Percentiles rank a stretch among this genome's conserved stretches.
Conservation (phyloP, 768 basidiomycete genomes). For the Mycena albidolilacea region DNA sequence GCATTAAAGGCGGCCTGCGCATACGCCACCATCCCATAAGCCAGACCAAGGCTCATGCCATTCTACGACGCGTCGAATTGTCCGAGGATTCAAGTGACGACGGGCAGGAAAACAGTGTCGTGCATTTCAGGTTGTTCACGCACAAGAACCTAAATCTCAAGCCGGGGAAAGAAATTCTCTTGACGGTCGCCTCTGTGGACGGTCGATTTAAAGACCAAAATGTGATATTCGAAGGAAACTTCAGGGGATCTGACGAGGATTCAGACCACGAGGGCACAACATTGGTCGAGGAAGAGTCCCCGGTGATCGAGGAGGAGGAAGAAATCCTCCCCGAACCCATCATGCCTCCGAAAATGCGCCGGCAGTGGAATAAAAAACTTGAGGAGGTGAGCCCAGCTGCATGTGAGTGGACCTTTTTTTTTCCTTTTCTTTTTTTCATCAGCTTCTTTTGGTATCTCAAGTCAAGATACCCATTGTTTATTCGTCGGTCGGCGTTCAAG, state of each 20-base stretch:
- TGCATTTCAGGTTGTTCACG: slow-evolving; percentile 76
- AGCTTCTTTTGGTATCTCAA: slow-evolving; percentile 22
- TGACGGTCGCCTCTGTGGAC: slow-evolving; percentile 69
- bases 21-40: slow-evolving; percentile 76
- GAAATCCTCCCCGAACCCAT: slow-evolving; percentile 49
- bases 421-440: slow-evolving; percentile 8
- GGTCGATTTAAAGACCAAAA: slow-evolving; percentile 69
- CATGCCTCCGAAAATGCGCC: slow-evolving; percentile 77
- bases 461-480: slow-evolving; percentile 42
- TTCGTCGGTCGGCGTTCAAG: slow-evolving; percentile 55
- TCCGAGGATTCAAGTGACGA: slow-evolving; percentile 62
- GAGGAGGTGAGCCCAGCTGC: slow-evolving; percentile 58
- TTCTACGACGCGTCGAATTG: slow-evolving; percentile 72
- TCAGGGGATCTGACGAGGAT: slow-evolving; percentile 51
- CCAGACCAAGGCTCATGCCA: slow-evolving; percentile 74
- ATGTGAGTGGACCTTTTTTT: slow-evolving; percentile 53
- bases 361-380: slow-evolving; percentile 68
- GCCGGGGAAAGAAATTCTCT: slow-evolving; percentile 78
- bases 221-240: slow-evolving; percentile 72
- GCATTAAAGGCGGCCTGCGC: slow-evolving; percentile 73
- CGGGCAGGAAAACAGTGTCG: slow-evolving; percentile 54
- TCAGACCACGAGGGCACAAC: slow-evolving; percentile 54
- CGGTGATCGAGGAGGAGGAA: slow-evolving; percentile 56
- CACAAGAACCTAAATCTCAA: slow-evolving; percentile 79
- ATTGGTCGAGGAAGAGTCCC: slow-evolving; percentile 50